Conservation (phyloP, 2,329 filamentous ascomycete species). For the Exophiala sp. region DNA sequence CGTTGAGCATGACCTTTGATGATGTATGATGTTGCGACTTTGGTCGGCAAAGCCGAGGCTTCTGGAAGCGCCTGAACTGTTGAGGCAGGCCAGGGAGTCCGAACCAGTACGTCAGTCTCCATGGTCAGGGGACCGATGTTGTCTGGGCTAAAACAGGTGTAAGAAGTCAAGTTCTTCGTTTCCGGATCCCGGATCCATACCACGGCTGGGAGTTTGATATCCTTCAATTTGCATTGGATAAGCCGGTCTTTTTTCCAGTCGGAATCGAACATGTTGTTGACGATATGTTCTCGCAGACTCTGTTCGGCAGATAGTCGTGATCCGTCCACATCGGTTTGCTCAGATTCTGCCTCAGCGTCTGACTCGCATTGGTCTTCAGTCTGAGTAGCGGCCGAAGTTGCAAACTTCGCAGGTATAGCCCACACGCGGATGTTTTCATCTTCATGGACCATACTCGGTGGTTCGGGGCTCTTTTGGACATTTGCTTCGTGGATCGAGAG, state of each 20-base stretch:
- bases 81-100: conserved; percentile 75
- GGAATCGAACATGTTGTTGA: conserved; percentile 77
- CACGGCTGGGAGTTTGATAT: conserved; percentile 65
- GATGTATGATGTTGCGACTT: conserved; percentile 78
- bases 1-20: conserved; percentile 71
- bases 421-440: conserved; percentile 80
- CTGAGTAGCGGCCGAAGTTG: conserved; percentile 28
- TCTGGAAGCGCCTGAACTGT: conserved; percentile 62
- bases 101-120: conserved; percentile 67
- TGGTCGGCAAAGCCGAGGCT: conserved; percentile 55
- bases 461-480: conserved; percentile 28
- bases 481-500: conserved; percentile 63
- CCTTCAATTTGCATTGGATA: conserved; percentile 60
- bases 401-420: conserved; percentile 62
- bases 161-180: conserved; percentile 59
- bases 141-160: conserved; percentile 67
- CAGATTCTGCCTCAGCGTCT: conserved; percentile 45
- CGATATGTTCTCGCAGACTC: conserved; percentile 57
- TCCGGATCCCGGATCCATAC: conserved; percentile 64
- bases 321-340: conserved; percentile 31
- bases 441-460: conserved; percentile 63
- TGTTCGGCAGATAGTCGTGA: conserved; percentile 39
- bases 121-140: conserved; percentile 50
- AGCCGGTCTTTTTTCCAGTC: conserved; percentile 70
- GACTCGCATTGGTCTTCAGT: conserved; percentile 44